These are phyloP conservation scores for Bruguiera sexangula DNA, from an alignment of 345 rosid species.

Conservation along the genomic window DNA sequence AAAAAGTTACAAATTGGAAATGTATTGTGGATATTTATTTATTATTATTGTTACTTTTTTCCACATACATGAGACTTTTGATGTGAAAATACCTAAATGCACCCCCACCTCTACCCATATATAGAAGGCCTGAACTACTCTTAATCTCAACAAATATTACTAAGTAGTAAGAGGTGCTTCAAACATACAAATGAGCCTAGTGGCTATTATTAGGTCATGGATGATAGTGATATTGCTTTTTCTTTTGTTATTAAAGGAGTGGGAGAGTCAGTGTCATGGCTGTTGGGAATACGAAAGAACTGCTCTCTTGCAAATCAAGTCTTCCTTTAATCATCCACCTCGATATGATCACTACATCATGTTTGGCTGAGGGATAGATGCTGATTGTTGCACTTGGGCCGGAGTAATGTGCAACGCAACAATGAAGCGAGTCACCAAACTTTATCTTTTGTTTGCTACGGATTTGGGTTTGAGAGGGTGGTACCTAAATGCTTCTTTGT, in stretches of 20 bases:
- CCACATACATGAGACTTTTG: no score
- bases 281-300: slow-evolving; percentile 4
- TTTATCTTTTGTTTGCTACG: neutral
- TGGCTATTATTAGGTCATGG: neutral
- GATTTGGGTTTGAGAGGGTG: neutral
- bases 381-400: slow-evolving; percentile 7
- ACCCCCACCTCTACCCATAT: no score
- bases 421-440: neutral
- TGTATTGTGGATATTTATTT: no score
- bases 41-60: no score
- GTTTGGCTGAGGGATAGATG: neutral
- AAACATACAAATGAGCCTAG: neutral
- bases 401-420: neutral
- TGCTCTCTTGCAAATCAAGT: slow-evolving; percentile 1
- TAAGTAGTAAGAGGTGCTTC: no score
- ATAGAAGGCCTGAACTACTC: no score
- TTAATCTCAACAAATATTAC: no score
- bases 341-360: neutral
- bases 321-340: neutral
- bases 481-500: slow-evolving; percentile 11
- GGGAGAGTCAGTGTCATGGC: neutral
- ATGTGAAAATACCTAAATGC: no score
- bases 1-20: no score
- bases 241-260: neutral
- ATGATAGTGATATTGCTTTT: neutral